These are phyloP conservation scores for Geranomyces michiganensis DNA, from an alignment of 192 early-diverging fungal genomes.

Conservation along the genomic window DNA sequence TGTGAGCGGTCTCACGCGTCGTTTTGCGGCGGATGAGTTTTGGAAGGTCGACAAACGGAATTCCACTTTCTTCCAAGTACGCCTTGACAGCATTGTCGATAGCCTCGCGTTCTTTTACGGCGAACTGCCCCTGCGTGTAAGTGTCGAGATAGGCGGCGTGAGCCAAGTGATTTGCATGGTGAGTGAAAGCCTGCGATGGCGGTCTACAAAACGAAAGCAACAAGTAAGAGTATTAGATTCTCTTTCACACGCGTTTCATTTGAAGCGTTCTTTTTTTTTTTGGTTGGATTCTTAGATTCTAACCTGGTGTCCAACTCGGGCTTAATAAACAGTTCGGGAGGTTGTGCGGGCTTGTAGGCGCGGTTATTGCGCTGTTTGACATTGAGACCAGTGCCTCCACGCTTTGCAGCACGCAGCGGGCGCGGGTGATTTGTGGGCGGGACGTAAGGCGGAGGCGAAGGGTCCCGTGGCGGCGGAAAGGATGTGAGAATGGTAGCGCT, in stretches of 20 bases:
- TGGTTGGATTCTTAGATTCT: too few species aligned
- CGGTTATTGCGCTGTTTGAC: slow-evolving; percentile 3
- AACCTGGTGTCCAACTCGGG: neutral
- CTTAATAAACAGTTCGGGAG: neutral
- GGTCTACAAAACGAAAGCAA: neutral
- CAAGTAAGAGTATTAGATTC: neutral
- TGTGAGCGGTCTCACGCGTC: neutral
- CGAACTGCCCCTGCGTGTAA: slow-evolving; percentile 17
- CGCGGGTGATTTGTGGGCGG: too few species aligned
- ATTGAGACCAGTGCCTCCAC: slow-evolving; percentile 5
- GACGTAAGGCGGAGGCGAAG: too few species aligned
- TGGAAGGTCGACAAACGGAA: slow-evolving; percentile 10
- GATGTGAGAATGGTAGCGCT: too few species aligned
- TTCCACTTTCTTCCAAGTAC: slow-evolving; percentile 19
- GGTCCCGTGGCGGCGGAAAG: too few species aligned
- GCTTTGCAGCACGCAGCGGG: neutral
- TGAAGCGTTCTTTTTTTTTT: too few species aligned
- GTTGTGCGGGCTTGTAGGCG: neutral
- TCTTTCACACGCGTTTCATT: neutral
- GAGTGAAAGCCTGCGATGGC: slow-evolving; percentile 13
- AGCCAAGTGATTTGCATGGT: neutral
- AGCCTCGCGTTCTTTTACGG: slow-evolving; percentile 10
- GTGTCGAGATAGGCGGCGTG: slow-evolving; percentile 12
- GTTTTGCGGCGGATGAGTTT: slow-evolving; percentile 3
- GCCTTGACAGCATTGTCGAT: neutral